Evolutionary conservation across 345 rosid genomes (phyloP).

Genomic region (Aquilaria malaccensis): DNA sequence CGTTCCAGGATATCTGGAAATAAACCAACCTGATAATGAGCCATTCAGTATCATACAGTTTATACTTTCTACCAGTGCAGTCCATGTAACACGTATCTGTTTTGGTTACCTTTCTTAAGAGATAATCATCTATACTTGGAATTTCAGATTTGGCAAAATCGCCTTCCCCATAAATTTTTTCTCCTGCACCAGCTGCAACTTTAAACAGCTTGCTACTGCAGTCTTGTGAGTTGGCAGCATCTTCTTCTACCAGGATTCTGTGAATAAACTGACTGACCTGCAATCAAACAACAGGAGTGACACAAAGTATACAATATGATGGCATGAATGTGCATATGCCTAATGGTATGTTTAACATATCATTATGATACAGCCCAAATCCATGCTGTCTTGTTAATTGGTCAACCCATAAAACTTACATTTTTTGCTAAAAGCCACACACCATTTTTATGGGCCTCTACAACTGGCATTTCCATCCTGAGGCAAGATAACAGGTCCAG

Average conservation of each 20-base stretch:
- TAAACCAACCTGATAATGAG: slow-evolving; percentile 56
- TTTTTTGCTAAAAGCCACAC: slow-evolving; percentile 80
- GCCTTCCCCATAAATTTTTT: slow-evolving; percentile 50
- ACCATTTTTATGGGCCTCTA: slow-evolving; percentile 66
- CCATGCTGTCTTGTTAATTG: not conserved
- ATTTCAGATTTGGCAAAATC: slow-evolving; percentile 55
- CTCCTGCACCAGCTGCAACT: slow-evolving; percentile 56
- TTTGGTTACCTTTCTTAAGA: slow-evolving; percentile 50
- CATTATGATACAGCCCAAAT: slow-evolving; percentile 4
- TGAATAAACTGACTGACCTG: slow-evolving; percentile 84
- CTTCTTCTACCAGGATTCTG: slow-evolving; percentile 77
- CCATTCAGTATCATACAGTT: slow-evolving; percentile 5
- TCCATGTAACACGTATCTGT: slow-evolving; percentile 2
- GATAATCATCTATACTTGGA: slow-evolving; percentile 48
- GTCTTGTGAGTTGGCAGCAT: slow-evolving; percentile 31
- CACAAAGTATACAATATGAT: slow-evolving; percentile 1
- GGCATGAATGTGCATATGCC: slow-evolving; percentile 1
- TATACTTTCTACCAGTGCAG: slow-evolving; percentile 2
- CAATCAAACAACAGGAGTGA: slow-evolving; percentile 1
- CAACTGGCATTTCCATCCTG: slow-evolving; percentile 93
- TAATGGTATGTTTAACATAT: not conserved
- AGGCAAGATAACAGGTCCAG: slow-evolving; percentile 13
- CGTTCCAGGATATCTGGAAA: slow-evolving; percentile 83
- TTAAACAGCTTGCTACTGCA: slow-evolving; percentile 33
- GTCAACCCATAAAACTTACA: slow-evolving; percentile 31